Base-by-base conservation (phyloP, 2,329 filamentous ascomycete species). In the Aspergillus tamarii region DNA sequence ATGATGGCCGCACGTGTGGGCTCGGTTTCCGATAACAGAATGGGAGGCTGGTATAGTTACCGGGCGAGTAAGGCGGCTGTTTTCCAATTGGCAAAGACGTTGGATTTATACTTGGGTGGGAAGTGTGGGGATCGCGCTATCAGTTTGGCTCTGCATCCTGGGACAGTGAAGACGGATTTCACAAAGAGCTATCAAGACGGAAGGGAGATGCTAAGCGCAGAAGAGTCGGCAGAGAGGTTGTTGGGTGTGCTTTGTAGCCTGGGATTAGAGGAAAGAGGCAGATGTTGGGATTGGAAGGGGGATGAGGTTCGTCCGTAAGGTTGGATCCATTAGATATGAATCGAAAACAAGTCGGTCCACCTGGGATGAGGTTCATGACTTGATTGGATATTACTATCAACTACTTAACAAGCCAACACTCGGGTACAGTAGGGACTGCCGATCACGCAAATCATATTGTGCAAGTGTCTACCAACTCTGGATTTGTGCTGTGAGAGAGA, bases 1-100 rank as follows among this genome's bases (percentile, higher is more conserved):
- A 87, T 87, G 72, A 91, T 93, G 88, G 89, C 90, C 7, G 92
- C 92, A 2, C 87, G 92, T 50, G 90, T 96, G 0, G 92, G 92
- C 11, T 90, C 86, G 36, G 90, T 90, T 26, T 34, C 32, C 32
- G 91, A 94, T 70, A 94, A 96, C 72, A 74, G 79, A 2, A 81
- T 89, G 32, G 32, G 32, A 34, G 32, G 32, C 32, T 34, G 32
- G 32, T 34, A 34, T 11, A 34, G 32, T 34, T 34, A 34, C 32
- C 32, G 32, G 10, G 32, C 32, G 32, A 34, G 32, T 34, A 34
- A 0, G 92, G 92, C 2, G 34, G 34, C 12, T 14, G 34, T 16
- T 16, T 36, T 36, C 34, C 14, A 14, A 36, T 16, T 14, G 12
- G 34, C 34, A 14, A 36, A 36, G 34, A 36, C 34, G 34, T 36